phyloP scores from a whole-genome alignment of 805 yeast species.

The Candida michaelii region DNA sequence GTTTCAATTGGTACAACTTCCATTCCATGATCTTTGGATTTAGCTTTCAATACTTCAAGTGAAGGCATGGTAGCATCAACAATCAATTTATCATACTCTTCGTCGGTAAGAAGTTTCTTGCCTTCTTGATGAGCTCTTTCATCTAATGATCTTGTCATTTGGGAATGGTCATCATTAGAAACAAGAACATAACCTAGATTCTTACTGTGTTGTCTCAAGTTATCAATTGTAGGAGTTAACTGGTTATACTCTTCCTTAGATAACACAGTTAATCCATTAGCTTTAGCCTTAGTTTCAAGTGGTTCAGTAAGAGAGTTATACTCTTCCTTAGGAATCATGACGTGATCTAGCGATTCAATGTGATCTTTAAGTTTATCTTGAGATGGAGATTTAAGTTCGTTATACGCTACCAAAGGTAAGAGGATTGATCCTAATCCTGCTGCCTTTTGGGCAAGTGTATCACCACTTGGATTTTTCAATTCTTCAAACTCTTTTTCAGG shows the following conservation, averaged over 20 bases:
- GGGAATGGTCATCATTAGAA: slow-evolving; percentile 10
- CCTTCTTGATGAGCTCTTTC: slow-evolving; percentile 23
- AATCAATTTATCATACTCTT: slow-evolving; percentile 32
- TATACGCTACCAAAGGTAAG: slow-evolving; percentile 6
- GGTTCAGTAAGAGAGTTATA: slow-evolving; percentile 7
- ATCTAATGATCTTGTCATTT: slow-evolving; percentile 23
- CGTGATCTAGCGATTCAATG: slow-evolving; percentile 16
- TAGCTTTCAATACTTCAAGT: slow-evolving; percentile 23
- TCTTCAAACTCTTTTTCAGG: slow-evolving; percentile 11
- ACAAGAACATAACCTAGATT: slow-evolving; percentile 10
- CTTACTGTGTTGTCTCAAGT: slow-evolving; percentile 25
- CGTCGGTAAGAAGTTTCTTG: slow-evolving; percentile 15
- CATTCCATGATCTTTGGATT: slow-evolving; percentile 30
- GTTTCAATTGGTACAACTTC: slow-evolving; percentile 28
- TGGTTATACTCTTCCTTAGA: slow-evolving; percentile 28
- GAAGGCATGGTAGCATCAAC: slow-evolving; percentile 29
- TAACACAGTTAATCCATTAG: slow-evolving; percentile 20
- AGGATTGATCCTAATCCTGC: not conserved
- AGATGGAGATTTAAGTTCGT: slow-evolving; percentile 9
- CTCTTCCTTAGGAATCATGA: slow-evolving; percentile 16
- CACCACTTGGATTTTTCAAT: slow-evolving; percentile 9
- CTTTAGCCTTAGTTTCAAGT: slow-evolving; percentile 21
- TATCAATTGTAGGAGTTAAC: slow-evolving; percentile 28
- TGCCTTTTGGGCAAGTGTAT: not conserved
- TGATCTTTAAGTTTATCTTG: slow-evolving; percentile 16